These are phyloP conservation scores for Heterobasidion parviporum DNA, from an alignment of 1,284 basidiomycete genomes.

Conservation along the genomic window DNA sequence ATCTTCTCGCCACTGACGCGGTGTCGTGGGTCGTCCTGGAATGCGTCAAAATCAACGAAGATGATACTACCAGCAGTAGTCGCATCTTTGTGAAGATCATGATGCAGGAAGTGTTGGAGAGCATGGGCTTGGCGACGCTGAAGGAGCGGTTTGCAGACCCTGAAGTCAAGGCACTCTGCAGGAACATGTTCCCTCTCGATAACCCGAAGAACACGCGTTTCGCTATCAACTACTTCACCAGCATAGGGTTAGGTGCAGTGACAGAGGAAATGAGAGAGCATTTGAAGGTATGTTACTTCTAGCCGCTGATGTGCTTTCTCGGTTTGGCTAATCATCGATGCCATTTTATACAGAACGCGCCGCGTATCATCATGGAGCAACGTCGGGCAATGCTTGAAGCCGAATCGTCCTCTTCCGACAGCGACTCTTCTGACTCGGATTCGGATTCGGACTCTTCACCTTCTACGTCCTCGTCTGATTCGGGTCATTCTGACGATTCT, in stretches of 20 bases:
- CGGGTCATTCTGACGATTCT: slow-evolving; percentile 25
- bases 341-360: slow-evolving; percentile 61
- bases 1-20: slow-evolving; percentile 78
- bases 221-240: slow-evolving; percentile 97
- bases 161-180: slow-evolving; percentile 69
- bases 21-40: slow-evolving; percentile 87
- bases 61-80: slow-evolving; percentile 92
- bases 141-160: slow-evolving; percentile 84
- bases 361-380: slow-evolving; percentile 87
- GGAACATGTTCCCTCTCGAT: slow-evolving; percentile 91
- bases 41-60: slow-evolving; percentile 90
- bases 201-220: slow-evolving; percentile 96
- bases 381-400: slow-evolving; percentile 77
- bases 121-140: slow-evolving; percentile 81
- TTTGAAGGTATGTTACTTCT: slow-evolving; percentile 58
- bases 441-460: slow-evolving; percentile 24
- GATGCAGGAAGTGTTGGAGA: slow-evolving; percentile 91
- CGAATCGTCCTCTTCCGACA: slow-evolving; percentile 58
- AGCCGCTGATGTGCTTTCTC: slow-evolving; percentile 6
- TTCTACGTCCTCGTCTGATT: slow-evolving; percentile 23
- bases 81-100: slow-evolving; percentile 98
- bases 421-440: slow-evolving; percentile 31
- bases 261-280: slow-evolving; percentile 98
- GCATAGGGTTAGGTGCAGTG: slow-evolving; percentile 82
- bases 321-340: not conserved